These are phyloP conservation scores for Fusarium staphyleae DNA, from an alignment of 2,329 filamentous ascomycete species.

Conservation along the genomic window DNA sequence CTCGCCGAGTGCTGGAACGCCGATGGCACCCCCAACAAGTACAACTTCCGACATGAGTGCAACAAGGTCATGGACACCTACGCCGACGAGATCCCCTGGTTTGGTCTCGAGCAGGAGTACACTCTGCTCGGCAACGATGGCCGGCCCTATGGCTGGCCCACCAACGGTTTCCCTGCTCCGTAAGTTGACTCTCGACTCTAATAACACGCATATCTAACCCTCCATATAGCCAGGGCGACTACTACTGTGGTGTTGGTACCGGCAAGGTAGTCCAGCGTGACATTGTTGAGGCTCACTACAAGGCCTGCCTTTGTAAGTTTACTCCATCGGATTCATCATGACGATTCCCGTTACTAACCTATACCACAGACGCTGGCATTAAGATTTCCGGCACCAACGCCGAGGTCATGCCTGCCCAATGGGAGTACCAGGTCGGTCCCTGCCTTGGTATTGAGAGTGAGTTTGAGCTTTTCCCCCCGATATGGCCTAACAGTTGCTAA, in stretches of 20 bases:
- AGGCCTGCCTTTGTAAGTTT: slow-evolving; percentile 69
- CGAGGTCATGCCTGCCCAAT: slow-evolving; percentile 97
- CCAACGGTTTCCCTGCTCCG: slow-evolving; percentile 85
- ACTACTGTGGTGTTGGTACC: slow-evolving; percentile 88
- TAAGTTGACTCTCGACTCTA: slow-evolving; percentile 36
- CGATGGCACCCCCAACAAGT: slow-evolving; percentile 96
- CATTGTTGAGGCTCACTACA: slow-evolving; percentile 78
- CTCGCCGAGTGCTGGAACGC: slow-evolving; percentile 94
- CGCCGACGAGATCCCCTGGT: slow-evolving; percentile 87
- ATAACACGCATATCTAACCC: no score
- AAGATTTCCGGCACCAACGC: slow-evolving; percentile 98
- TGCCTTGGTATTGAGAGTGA: slow-evolving; percentile 83
- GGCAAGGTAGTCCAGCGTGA: slow-evolving; percentile 98
- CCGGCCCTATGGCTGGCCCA: slow-evolving; percentile 79
- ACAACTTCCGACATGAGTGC: slow-evolving; percentile 95
- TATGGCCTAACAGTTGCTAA: slow-evolving; percentile 34
- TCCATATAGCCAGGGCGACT: slow-evolving; percentile 46
- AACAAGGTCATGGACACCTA: slow-evolving; percentile 89
- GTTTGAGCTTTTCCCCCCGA: slow-evolving; percentile 42
- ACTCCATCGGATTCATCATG: no score
- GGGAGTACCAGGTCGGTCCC: slow-evolving; percentile 97
- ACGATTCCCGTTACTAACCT: slow-evolving; percentile 16
- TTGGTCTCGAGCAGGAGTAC: slow-evolving; percentile 98
- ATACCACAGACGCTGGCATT: slow-evolving; percentile 69
- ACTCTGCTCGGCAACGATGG: slow-evolving; percentile 77